Percentiles rank a stretch among this genome's conserved stretches.
Conservation (phyloP, 2,329 filamentous ascomycete species). For the Epicoccum sorghinum region DNA sequence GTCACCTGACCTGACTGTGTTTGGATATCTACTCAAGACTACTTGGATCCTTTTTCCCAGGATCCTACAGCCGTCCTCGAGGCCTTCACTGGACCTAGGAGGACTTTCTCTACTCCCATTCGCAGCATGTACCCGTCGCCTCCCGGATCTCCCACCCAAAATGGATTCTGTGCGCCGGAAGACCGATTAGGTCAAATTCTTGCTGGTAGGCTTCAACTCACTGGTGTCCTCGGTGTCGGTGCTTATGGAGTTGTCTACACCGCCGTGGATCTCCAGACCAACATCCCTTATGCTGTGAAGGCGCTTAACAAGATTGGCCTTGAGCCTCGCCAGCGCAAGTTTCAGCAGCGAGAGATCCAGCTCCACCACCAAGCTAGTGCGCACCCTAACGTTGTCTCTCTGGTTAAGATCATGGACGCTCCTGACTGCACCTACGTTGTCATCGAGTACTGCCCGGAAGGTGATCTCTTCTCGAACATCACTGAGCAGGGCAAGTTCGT, state of each 20-base stretch:
- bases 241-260: constrained; percentile 97
- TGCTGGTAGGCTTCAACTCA: constrained; percentile 81
- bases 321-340: constrained; percentile 83
- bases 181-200: constrained; percentile 85
- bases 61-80: constrained; percentile 43
- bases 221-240: constrained; percentile 85
- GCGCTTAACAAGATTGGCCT: constrained; percentile 93
- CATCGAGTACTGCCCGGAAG: constrained; percentile 95
- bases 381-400: constrained; percentile 90
- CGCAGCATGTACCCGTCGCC: constrained; percentile 58
- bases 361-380: constrained; percentile 88
- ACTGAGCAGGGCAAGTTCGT: constrained; percentile 93
- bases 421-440: constrained; percentile 94
- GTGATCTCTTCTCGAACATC: constrained; percentile 96
- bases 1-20: constrained; percentile 31
- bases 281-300: constrained; percentile 91
- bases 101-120: constrained; percentile 33
- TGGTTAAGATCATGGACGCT: constrained; percentile 91
- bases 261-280: constrained; percentile 81
- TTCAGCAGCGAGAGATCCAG: constrained; percentile 91
- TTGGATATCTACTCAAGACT: constrained; percentile 18
- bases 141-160: constrained; percentile 55
- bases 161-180: constrained; percentile 66
- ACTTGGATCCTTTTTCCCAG: constrained; percentile 19
- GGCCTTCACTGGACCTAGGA: constrained; percentile 50